Base-by-base conservation (phyloP, 257 asterid genomes). In the Agastache rugosa region DNA sequence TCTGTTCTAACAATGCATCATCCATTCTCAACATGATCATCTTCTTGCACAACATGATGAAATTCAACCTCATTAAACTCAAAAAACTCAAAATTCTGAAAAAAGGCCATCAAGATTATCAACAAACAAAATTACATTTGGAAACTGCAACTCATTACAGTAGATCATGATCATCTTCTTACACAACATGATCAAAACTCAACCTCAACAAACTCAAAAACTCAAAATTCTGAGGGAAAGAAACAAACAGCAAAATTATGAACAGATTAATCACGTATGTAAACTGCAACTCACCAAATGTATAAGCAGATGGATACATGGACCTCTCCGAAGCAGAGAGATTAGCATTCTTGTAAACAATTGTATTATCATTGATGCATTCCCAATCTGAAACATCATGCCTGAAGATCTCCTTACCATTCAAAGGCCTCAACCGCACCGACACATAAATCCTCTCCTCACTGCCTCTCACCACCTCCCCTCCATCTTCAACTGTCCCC, bases 301-400 rank as follows among this genome's bases (percentile, higher is more conserved):
- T 82, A 63, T 94, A 90, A 1, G 90, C 90, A 61, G 90, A 69
- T 31, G 99, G 99, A 82, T 86, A 92, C 91, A 90, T 87, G 14
- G 97, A 87, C 75, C 98, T 85, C 45, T 95, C 99, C 2, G 98
- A 80, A 2, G 90, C 85, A 6, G 93, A 87, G 59, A 89, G 85
- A 77, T 78, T 78, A 29, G 71, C 87, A 87, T 90, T 92, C 93
- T 87, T 95, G 87, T 86, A 88, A 55, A 92, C 74, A 77, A 95
- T 75, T 3, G 96, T 90, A 20, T 87, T 83, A 9, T 92, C 96
- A 73, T 85, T 90, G 80, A 95, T 83, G 80, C 98, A 95, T 53
- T 92, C 99, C 99, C 99, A 95, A 81, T 95, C 99, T 20, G 97
- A 84, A 73, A 80, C 92, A 80, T 92, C 98, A 77, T 85, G 88